Percentiles rank a stretch among this genome's conserved stretches.
Evolutionary conservation across 2,329 filamentous ascomycete species (phyloP).

Genomic region (Hypoxylon sp.): DNA sequence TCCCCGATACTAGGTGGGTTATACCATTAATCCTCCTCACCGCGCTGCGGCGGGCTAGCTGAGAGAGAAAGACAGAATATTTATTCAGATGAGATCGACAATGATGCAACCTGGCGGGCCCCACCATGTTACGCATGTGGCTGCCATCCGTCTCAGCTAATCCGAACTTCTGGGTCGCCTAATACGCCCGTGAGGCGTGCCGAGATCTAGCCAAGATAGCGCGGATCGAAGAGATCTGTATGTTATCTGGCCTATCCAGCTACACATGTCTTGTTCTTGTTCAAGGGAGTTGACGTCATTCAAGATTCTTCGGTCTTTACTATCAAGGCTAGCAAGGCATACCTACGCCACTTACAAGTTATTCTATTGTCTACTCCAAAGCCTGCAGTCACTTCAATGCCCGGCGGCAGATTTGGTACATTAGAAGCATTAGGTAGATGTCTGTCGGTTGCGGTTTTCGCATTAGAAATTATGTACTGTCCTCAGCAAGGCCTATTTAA

Average conservation of each 20-base stretch:
- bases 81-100: neutral
- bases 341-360: neutral
- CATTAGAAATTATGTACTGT: neutral
- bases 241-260: neutral
- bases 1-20: neutral
- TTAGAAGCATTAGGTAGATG: too few species aligned
- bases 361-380: neutral
- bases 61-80: neutral
- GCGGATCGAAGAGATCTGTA: neutral
- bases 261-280: neutral
- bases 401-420: too few species aligned
- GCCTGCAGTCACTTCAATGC: too few species aligned
- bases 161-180: neutral
- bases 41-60: neutral
- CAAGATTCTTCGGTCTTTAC: neutral
- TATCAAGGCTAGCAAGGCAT: neutral
- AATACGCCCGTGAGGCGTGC: neutral
- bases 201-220: neutral
- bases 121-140: conserved; percentile 7
- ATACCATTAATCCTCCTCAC: neutral
- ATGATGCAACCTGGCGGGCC: neutral
- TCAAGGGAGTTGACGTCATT: neutral
- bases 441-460: too few species aligned
- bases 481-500: neutral
- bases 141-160: neutral